Conservation (phyloP, 441 rosid genomes). For the Erysimum cheiri region DNA sequence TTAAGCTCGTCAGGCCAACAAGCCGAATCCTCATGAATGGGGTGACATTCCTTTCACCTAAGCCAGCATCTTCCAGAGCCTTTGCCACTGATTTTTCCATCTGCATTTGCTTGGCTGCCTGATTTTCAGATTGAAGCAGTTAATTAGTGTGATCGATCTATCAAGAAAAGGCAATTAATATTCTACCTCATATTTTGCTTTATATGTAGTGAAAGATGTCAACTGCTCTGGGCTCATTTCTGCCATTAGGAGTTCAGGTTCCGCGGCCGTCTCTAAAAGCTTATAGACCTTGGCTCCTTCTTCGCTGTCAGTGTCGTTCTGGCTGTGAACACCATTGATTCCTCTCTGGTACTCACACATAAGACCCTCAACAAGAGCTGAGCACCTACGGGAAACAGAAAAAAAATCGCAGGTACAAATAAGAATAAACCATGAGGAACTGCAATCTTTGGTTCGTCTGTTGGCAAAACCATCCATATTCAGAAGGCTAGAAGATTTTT, state of each 20-base stretch:
- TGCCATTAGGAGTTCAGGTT: constrained; percentile 95
- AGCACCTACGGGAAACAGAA: constrained; percentile 55
- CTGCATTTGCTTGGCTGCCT: constrained; percentile 68
- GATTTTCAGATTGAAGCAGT: constrained; percentile 34
- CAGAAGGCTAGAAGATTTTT: constrained; percentile 23
- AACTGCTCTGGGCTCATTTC: constrained; percentile 93
- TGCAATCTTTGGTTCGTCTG: neutral
- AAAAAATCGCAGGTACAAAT: neutral
- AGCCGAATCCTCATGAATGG: constrained; percentile 92
- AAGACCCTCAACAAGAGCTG: constrained; percentile 68
- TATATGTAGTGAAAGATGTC: constrained; percentile 69
- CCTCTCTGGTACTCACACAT: constrained; percentile 68
- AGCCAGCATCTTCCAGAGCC: constrained; percentile 76
- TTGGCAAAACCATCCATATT: constrained; percentile 20
- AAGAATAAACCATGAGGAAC: constrained; percentile 16
- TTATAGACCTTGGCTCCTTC: constrained; percentile 84
- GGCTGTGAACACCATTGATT: constrained; percentile 46
- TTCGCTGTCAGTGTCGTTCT: constrained; percentile 74
- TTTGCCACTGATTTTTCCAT: constrained; percentile 71
- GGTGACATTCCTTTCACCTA: constrained; percentile 77
- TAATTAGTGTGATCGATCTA: constrained; percentile 1
- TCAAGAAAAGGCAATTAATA: constrained; percentile 32
- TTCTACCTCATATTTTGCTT: constrained; percentile 75
- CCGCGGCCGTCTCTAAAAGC: constrained; percentile 82
- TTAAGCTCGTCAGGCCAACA: constrained; percentile 65